Percentiles rank a stretch among this genome's conserved stretches.
phyloP scores from a whole-genome alignment of 1,139 yeast species.

The Kurtzmaniella natalensis region DNA sequence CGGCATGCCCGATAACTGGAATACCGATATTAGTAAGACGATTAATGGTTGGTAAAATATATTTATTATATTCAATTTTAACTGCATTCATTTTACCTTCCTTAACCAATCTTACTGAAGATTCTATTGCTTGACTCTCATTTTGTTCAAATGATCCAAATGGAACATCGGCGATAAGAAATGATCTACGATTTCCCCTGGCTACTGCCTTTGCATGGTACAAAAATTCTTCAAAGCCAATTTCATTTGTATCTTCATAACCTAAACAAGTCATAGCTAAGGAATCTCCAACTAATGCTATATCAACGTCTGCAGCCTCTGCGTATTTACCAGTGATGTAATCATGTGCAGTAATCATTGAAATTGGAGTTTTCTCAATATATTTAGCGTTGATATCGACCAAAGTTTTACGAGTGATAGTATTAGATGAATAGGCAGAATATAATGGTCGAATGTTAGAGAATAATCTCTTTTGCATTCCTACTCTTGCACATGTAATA shows the following conservation, averaged over 20 bases:
- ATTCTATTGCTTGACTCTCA: slow-evolving; percentile 57
- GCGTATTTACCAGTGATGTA: slow-evolving; percentile 72
- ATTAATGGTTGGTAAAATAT: slow-evolving; percentile 45
- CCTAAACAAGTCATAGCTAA: slow-evolving; percentile 91
- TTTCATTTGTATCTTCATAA: slow-evolving; percentile 68
- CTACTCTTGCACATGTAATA: no score
- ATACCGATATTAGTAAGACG: slow-evolving; percentile 64
- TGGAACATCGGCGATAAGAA: slow-evolving; percentile 84
- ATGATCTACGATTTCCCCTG: slow-evolving; percentile 63
- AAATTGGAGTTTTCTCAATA: slow-evolving; percentile 46
- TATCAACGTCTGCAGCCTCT: slow-evolving; percentile 64
- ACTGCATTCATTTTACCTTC: slow-evolving; percentile 70
- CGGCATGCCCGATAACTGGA: slow-evolving; percentile 90
- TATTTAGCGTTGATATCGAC: slow-evolving; percentile 42
- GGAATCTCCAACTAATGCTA: slow-evolving; percentile 84
- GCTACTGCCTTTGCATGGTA: slow-evolving; percentile 74
- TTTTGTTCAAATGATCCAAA: slow-evolving; percentile 80
- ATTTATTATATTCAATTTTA: slow-evolving; percentile 82
- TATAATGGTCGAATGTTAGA: no score
- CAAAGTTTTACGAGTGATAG: slow-evolving; percentile 20
- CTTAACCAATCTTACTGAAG: slow-evolving; percentile 59
- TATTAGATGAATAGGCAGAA: background rate
- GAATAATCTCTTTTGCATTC: no score
- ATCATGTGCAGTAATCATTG: slow-evolving; percentile 86
- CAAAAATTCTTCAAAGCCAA: slow-evolving; percentile 72